Conservation (phyloP, 176 grass and related monocot species). For the Pontederia paniculata region DNA sequence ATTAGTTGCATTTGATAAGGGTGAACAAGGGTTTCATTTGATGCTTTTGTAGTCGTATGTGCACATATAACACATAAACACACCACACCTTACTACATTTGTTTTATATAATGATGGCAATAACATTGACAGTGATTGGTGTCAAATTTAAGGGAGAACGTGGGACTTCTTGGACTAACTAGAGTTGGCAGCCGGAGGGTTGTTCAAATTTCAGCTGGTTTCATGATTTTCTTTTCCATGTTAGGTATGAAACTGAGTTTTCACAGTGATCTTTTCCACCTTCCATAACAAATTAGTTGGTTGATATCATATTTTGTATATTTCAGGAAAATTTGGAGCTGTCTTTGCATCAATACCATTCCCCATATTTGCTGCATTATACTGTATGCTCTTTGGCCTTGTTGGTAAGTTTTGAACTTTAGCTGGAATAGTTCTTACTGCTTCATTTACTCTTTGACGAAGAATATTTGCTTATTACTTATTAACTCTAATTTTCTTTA, state of each 20-base stretch:
- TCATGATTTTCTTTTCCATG: slow-evolving; percentile 39
- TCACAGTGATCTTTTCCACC: no score
- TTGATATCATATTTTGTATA: neutral
- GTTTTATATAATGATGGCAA: neutral
- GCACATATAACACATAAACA: no score
- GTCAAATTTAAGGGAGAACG: slow-evolving; percentile 40
- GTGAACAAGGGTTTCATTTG: no score
- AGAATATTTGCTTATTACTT: neutral
- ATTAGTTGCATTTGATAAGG: no score
- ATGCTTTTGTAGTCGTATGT: no score
- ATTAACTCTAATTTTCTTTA: neutral
- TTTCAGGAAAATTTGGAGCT: slow-evolving; percentile 43
- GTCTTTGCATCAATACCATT: slow-evolving; percentile 44
- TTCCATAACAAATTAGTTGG: no score
- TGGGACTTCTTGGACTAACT: slow-evolving; percentile 39
- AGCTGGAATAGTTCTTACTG: no score
- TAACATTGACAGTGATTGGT: slow-evolving; percentile 3
- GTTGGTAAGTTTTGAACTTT: slow-evolving; percentile 19
- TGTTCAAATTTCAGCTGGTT: slow-evolving; percentile 37
- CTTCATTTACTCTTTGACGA: no score
- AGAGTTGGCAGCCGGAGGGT: slow-evolving; percentile 38
- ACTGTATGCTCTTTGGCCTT: slow-evolving; percentile 36
- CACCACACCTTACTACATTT: no score
- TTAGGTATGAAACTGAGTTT: slow-evolving; percentile 15
- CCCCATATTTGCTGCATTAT: slow-evolving; percentile 36